Base-by-base conservation (phyloP, 2,329 filamentous ascomycete genomes). In the Ophiocordyceps polyrhachis-furcata region DNA sequence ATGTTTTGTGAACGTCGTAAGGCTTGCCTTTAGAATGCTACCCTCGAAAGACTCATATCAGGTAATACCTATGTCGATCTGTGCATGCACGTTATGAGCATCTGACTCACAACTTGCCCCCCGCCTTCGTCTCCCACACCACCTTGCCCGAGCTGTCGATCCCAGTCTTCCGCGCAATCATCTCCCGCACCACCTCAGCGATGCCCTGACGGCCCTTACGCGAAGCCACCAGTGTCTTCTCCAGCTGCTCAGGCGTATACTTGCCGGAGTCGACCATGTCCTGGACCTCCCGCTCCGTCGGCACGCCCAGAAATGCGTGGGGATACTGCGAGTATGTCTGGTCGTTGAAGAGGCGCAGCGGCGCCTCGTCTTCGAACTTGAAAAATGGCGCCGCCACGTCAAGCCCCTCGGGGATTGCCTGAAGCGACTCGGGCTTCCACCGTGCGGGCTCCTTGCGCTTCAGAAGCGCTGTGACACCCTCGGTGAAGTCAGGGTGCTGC, bases 401-500 rank as follows among this genome's bases (percentile, higher is more conserved):
- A 19, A 73, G 67, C 41, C 67, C 58, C 15, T 60, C 56, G 15
- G 68, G 61, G 45, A 93, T 74, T 35, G 81, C 78, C n/a, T 76
- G 70, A 2, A 96, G 69, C 7, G 72, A 76, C 40, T 73, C 70
- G 4, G 87, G 88, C 50, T 81, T 62, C 91, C 91, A 98, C 49
- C 71, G 66, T 1, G 88, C 83, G 20, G 69, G 68, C 50, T 64
- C 53, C 64, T 86, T 86, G 56, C 76, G 71, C 53, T 91, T 73
- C 38, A 98, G 71, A 43, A 81, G 73, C 21, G 86, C 81, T 44
- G 76, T 76, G n/a, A 98, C 89, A 45, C 91, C 91, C 64, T 93
- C 85, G 40, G 79, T 79, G 57, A 98, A 98, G 62, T 98, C 91
- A 5, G 76, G 82, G 59, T 91, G 81, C 46, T 72, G 71, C 89